phyloP scores from a whole-genome alignment of 257 asterid genomes.

The Verbena officinalis region DNA sequence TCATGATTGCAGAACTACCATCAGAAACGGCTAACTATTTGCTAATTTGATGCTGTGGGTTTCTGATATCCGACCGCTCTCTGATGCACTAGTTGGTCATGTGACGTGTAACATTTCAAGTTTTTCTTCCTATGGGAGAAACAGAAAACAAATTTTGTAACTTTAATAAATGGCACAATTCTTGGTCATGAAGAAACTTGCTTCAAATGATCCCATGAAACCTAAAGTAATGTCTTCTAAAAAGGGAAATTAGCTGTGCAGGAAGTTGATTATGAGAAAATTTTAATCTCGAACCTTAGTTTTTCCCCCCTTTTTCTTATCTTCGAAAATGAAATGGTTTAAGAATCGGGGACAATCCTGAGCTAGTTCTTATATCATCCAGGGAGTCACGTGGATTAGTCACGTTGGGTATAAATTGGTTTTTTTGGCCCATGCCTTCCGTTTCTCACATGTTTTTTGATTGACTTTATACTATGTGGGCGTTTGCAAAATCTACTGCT shows the following conservation, averaged over 20 bases:
- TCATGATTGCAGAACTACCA: not conserved
- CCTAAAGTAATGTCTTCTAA: not conserved
- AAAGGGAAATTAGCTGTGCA: not conserved
- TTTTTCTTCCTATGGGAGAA: no score
- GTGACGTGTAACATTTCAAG: no score
- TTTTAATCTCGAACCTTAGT: not conserved
- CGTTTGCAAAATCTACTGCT: no score
- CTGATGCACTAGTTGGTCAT: not conserved
- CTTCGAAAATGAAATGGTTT: not conserved
- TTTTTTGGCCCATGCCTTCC: not conserved
- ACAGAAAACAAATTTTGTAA: not conserved
- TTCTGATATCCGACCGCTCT: conserved; percentile 8
- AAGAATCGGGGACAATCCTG: not conserved
- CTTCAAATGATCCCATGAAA: not conserved
- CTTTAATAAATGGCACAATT: not conserved
- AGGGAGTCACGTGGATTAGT: not conserved
- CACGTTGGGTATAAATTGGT: not conserved
- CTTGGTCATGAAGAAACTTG: not conserved
- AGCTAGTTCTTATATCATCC: not conserved
- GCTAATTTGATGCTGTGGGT: not conserved
- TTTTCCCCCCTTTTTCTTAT: not conserved
- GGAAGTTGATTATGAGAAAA: not conserved
- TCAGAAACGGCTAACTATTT: not conserved
- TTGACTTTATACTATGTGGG: not conserved
- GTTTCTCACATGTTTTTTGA: not conserved